Evolutionary conservation across 2,329 filamentous ascomycete genomes (phyloP).

Genomic region (Ophiostoma fasciatum): DNA sequence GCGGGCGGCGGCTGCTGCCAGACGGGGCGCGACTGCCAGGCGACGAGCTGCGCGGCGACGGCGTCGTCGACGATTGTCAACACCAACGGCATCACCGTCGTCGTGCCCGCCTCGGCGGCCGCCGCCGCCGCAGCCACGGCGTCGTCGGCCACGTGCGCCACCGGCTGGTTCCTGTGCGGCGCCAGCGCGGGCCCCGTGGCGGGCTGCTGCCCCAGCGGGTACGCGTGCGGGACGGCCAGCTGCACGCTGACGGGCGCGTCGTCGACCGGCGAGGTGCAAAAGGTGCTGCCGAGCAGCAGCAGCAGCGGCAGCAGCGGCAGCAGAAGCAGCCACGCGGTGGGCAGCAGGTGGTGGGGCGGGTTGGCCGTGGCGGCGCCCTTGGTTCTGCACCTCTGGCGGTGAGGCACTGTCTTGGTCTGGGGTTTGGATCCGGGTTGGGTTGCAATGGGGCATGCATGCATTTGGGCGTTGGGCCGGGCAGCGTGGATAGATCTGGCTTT

Average conservation of each 20-base stretch:
- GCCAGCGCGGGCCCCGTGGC: conserved; percentile 43
- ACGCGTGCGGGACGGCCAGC: conserved; percentile 54
- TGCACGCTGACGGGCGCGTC: conserved; percentile 45
- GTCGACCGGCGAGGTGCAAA: conserved; percentile 41
- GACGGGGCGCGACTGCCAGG: conserved; percentile 71
- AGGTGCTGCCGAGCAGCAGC: conserved; percentile 26
- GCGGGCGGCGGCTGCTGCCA: conserved; percentile 79
- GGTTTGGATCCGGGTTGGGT: too few species aligned
- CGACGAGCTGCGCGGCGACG: conserved; percentile 56
- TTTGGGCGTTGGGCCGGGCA: too few species aligned
- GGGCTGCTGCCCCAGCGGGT: conserved; percentile 75
- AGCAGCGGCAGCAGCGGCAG: neutral
- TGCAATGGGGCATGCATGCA: too few species aligned
- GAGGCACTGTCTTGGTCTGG: too few species aligned
- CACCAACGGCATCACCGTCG: conserved; percentile 53
- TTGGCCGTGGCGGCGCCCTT: too few species aligned
- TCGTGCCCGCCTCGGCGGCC: conserved; percentile 37
- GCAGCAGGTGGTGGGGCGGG: neutral
- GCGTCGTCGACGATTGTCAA: conserved; percentile 44
- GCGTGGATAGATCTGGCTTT: too few species aligned
- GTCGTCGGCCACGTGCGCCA: conserved; percentile 45
- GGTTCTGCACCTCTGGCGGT: too few species aligned
- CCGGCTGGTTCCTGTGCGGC: conserved; percentile 64
- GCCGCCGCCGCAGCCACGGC: conserved; percentile 20
- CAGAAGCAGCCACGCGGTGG: neutral